Evolutionary conservation across 73 alveolate genomes (phyloP), one percentile per base, ranked within the genome.

Genomic region (Effrenium voratum): DNA sequence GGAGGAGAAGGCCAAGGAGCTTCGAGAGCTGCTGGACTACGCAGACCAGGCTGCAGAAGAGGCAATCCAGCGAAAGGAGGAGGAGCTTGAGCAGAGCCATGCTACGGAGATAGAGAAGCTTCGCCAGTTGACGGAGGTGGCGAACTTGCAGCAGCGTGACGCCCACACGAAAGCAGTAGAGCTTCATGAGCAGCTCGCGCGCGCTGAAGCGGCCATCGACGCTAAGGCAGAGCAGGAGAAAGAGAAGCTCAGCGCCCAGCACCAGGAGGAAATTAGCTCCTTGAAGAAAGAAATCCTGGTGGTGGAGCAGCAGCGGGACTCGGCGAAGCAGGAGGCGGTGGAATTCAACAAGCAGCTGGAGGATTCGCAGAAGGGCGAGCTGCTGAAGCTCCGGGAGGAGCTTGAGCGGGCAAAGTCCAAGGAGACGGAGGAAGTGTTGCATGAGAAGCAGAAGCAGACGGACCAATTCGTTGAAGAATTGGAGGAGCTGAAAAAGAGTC

Each of bases 1-100:
- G 19, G 96, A 90, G 96, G 96, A 90, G 86, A 90, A 90, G 46
- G 96, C 96, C 32, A 73, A 90, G 41, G 96, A 90, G 52, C 96
- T 90, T 50, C 70, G 96, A n/a, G 96, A 68, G 75, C 85, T 90
- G n/a, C 96, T 90, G 26, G 96, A 90, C 96, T 90, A 90, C 41
- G 96, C 96, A 46, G 96, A 90, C 86, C 81, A 60, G 41, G 96
- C 96, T 66, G 96, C 96, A 15, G 96, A 90, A 49, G 96, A 90
- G 79, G 96, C 96, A 22, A 57, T 90, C 75, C 96, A 49, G 22
- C 70, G 73, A 5, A 90, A 90, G 50, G 87, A 86, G 28, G 57
- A 63, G 34, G 96, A 90, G 87, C 50, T 90, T 41, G 96, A 90
- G 57, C 63, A 90, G 38, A 73, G 76, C 32, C 86, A 90, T 66